phyloP scores from a whole-genome alignment of 225 moss, liverwort and hornwort genomes.

The Takakia lepidozioides region DNA sequence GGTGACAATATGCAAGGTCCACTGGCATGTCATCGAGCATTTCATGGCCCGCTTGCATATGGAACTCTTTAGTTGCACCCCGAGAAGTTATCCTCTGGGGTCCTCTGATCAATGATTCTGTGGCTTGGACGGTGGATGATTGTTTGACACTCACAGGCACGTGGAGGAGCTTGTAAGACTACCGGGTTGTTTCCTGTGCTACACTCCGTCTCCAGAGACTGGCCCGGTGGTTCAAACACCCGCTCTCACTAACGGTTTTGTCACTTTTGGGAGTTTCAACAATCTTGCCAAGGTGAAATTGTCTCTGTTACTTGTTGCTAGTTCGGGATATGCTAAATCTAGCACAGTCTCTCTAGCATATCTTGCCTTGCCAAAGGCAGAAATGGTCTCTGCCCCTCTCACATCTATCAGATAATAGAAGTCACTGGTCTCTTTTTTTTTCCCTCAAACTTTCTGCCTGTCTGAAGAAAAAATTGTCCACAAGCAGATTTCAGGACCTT shows the following conservation, averaged over 20 bases:
- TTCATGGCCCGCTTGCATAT: slow-evolving; percentile 2
- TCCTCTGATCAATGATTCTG: no score
- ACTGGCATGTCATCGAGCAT: no score
- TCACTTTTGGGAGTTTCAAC: slow-evolving; percentile 98
- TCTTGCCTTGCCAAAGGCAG: no score
- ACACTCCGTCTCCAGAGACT: slow-evolving; percentile 92
- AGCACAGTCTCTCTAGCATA: no score
- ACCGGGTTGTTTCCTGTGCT: slow-evolving; percentile 90
- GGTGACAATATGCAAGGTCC: no score
- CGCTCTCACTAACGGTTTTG: slow-evolving; percentile 72
- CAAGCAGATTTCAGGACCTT: background rate
- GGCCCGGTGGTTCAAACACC: slow-evolving; percentile 89
- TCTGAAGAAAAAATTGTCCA: background rate
- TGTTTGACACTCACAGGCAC: slow-evolving; percentile 43
- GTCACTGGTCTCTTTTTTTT: no score
- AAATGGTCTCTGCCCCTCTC: no score
- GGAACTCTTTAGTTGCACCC: background rate
- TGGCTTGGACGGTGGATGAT: background rate
- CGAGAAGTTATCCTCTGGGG: no score
- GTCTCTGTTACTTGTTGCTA: background rate
- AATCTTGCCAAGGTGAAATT: slow-evolving; percentile 93
- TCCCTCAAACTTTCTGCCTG: background rate
- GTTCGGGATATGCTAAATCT: no score
- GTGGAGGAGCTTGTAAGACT: slow-evolving; percentile 92
- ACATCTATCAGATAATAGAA: no score